These are phyloP conservation scores for Penicillium italicum DNA, from an alignment of 2,329 filamentous ascomycete species.

Conservation along the genomic window DNA sequence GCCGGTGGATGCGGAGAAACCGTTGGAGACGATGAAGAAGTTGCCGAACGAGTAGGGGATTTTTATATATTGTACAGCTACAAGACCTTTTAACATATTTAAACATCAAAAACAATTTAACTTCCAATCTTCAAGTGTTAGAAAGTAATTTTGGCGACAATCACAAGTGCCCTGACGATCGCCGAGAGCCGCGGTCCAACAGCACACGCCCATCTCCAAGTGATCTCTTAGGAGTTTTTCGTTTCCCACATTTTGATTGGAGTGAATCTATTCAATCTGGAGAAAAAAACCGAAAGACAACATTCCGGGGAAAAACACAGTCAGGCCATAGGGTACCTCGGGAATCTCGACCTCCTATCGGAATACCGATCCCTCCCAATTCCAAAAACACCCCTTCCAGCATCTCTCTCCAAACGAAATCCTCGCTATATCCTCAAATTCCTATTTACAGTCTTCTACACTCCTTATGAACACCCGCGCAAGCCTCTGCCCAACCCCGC, in stretches of 20 bases:
- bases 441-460: background rate
- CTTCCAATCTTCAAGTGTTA: background rate
- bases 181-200: constrained; percentile 35
- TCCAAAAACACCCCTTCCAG: background rate
- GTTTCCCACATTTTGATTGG: background rate
- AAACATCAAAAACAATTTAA: background rate
- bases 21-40: constrained; percentile 21
- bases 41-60: constrained; percentile 4
- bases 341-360: background rate
- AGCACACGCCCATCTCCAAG: constrained; percentile 17
- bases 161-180: constrained; percentile 31
- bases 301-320: constrained; percentile 4
- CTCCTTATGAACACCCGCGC: constrained; percentile 29
- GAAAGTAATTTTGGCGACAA: constrained; percentile 8
- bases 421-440: background rate
- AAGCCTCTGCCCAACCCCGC: constrained; percentile 29
- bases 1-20: constrained; percentile 34
- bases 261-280: background rate
- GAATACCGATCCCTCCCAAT: background rate
- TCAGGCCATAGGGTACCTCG: constrained; percentile 1
- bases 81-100: background rate
- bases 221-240: background rate
- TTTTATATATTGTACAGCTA: constrained; percentile 7
- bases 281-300: background rate
- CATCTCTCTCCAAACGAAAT: background rate